A percentile compares a stretch with the other conserved stretches of the same genome.
phyloP scores from a whole-genome alignment of 192 early-diverging fungal species.

The Coemansia sp. region DNA sequence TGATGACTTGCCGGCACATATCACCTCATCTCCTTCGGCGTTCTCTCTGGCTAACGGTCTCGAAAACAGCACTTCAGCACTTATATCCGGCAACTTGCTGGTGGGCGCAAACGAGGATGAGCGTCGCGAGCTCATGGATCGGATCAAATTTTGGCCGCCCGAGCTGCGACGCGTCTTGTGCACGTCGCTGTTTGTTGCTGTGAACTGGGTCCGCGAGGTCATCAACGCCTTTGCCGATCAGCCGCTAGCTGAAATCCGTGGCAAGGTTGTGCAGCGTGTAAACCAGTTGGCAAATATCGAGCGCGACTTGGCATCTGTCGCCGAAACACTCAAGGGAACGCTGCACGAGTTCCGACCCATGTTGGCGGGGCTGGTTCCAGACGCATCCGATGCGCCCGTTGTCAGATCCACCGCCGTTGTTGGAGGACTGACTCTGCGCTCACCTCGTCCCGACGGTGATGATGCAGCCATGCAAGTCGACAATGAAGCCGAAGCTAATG shows the following conservation, averaged over 20 bases:
- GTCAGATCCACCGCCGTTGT: not conserved
- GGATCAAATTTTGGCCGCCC: slow-evolving; percentile 19
- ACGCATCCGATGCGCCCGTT: slow-evolving; percentile 23
- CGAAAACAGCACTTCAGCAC: slow-evolving; percentile 17
- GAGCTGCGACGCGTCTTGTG: slow-evolving; percentile 36
- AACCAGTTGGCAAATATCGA: slow-evolving; percentile 45
- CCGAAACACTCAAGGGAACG: slow-evolving; percentile 29
- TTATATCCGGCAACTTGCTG: slow-evolving; percentile 25
- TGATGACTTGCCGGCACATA: not conserved
- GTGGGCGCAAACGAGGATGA: slow-evolving; percentile 45
- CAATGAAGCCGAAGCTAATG: not conserved
- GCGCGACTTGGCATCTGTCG: slow-evolving; percentile 24
- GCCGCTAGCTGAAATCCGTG: slow-evolving; percentile 24
- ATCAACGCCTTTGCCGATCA: slow-evolving; percentile 68
- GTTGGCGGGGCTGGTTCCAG: slow-evolving; percentile 37
- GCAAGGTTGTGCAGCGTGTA: slow-evolving; percentile 36
- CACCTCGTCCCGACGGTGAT: not conserved
- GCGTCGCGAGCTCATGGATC: slow-evolving; percentile 28
- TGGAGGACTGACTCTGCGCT: slow-evolving; percentile 13
- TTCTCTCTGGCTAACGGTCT: not conserved
- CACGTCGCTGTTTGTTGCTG: slow-evolving; percentile 38
- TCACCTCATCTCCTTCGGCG: slow-evolving; percentile 47
- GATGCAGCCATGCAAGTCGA: not conserved
- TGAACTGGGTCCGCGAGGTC: slow-evolving; percentile 68
- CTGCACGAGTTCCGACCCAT: slow-evolving; percentile 30